These are phyloP conservation scores for Eucalyptus pauciflora DNA, from an alignment of 345 rosid species.

Conservation along the genomic window DNA sequence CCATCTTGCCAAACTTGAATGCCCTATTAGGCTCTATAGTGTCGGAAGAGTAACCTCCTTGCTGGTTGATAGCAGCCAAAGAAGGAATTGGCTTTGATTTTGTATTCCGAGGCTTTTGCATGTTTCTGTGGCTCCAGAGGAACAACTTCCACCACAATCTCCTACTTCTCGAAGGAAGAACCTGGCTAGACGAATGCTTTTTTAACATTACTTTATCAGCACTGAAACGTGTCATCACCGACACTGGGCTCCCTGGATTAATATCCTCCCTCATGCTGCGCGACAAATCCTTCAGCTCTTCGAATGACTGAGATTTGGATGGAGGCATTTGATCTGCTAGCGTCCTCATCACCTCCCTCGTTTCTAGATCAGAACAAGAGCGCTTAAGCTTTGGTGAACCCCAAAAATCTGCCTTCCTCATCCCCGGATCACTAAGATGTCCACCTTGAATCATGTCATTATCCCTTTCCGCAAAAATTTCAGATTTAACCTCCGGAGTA, in stretches of 20 bases:
- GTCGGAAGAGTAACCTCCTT: slow-evolving; percentile 82
- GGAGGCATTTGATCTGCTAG: slow-evolving; percentile 15
- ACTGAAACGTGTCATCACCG: slow-evolving; percentile 43
- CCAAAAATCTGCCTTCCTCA: slow-evolving; percentile 39
- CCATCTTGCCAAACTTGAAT: slow-evolving; percentile 15
- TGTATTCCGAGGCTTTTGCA: slow-evolving; percentile 27
- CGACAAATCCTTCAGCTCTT: slow-evolving; percentile 14
- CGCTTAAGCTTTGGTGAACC: slow-evolving; percentile 65
- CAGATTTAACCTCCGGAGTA: not conserved
- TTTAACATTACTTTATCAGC: slow-evolving; percentile 91
- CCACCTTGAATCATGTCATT: slow-evolving; percentile 28
- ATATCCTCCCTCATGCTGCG: not conserved
- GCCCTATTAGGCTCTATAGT: slow-evolving; percentile 40
- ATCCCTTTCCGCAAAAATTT: slow-evolving; percentile 3
- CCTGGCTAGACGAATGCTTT: slow-evolving; percentile 89
- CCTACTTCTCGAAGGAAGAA: slow-evolving; percentile 79
- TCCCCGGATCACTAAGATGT: slow-evolving; percentile 83
- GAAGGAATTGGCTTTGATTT: slow-evolving; percentile 19
- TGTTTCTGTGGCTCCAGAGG: slow-evolving; percentile 92
- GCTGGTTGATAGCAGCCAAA: slow-evolving; percentile 29
- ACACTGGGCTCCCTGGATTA: slow-evolving; percentile 23
- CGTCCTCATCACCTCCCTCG: slow-evolving; percentile 21
- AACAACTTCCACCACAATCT: slow-evolving; percentile 83
- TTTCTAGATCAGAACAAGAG: slow-evolving; percentile 75
- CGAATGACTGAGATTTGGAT: slow-evolving; percentile 23